A percentile compares a stretch with the other conserved stretches of the same genome.
Conservation (phyloP, 495 filamentous ascomycete species). For the Penicillium longicatenatum region DNA sequence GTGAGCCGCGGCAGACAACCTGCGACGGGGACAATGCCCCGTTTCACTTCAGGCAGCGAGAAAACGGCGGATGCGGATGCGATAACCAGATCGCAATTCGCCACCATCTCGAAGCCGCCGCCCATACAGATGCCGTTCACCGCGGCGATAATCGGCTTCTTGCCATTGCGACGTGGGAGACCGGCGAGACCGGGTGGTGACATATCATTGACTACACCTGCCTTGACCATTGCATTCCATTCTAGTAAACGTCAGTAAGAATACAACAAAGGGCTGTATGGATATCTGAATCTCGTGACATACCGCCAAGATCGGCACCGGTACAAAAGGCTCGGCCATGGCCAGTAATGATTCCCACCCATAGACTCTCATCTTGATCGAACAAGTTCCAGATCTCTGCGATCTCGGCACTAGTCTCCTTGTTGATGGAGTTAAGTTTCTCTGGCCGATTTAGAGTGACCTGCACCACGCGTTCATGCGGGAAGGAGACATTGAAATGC, state of each 20-base stretch:
- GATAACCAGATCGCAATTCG: constrained; percentile 71
- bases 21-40: constrained; percentile 70
- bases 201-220: constrained; percentile 45
- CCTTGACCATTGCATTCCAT: constrained; percentile 42
- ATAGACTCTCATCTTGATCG: constrained; percentile 52
- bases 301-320: constrained; percentile 55
- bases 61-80: constrained; percentile 58
- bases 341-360: constrained; percentile 58
- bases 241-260: constrained; percentile 22
- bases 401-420: constrained; percentile 49
- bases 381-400: constrained; percentile 52
- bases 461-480: constrained; percentile 41
- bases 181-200: constrained; percentile 54
- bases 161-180: constrained; percentile 51
- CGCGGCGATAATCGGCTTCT: constrained; percentile 68
- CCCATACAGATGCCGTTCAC: constrained; percentile 77
- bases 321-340: constrained; percentile 58
- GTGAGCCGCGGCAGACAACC: constrained; percentile 73
- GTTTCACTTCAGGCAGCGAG: constrained; percentile 65
- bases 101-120: constrained; percentile 72
- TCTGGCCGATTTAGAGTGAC: constrained; percentile 48
- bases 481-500: constrained; percentile 43
- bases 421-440: constrained; percentile 51
- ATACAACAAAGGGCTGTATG: neutral
- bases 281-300: neutral